Evolutionary conservation across 2,329 filamentous ascomycete genomes (phyloP).

Genomic region (Elsinoe ampelina): DNA sequence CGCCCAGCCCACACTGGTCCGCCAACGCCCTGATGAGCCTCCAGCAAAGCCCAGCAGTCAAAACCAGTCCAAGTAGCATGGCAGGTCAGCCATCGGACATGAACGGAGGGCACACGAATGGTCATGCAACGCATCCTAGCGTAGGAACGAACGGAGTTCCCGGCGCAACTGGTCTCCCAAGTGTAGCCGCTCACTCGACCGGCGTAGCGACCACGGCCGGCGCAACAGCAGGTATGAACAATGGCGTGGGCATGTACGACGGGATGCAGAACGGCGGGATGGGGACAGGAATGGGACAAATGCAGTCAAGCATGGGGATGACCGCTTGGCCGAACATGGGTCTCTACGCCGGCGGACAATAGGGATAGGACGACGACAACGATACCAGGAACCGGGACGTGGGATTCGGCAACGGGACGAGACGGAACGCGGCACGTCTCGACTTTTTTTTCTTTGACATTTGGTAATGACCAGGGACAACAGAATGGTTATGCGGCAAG

Average conservation of each 20-base stretch:
- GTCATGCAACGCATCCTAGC: neutral
- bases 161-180: constrained; percentile 1
- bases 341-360: neutral
- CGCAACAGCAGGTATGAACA: neutral
- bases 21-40: constrained; percentile 32
- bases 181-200: constrained; percentile 11
- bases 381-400: neutral
- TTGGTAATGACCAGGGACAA: too few relatives aligned
- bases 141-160: neutral
- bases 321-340: constrained; percentile 11
- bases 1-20: constrained; percentile 30
- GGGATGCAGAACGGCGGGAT: neutral
- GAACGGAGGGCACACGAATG: neutral
- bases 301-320: constrained; percentile 13
- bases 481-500: too few relatives aligned
- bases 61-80: neutral
- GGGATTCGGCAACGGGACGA: neutral
- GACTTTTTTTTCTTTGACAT: too few relatives aligned
- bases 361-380: neutral
- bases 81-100: neutral
- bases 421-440: neutral
- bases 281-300: neutral
- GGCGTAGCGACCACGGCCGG: constrained; percentile 6
- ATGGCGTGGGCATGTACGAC: neutral
- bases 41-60: constrained; percentile 23